Conservation (phyloP, 495 filamentous ascomycete species). For the Lentithecium fluviatile region DNA sequence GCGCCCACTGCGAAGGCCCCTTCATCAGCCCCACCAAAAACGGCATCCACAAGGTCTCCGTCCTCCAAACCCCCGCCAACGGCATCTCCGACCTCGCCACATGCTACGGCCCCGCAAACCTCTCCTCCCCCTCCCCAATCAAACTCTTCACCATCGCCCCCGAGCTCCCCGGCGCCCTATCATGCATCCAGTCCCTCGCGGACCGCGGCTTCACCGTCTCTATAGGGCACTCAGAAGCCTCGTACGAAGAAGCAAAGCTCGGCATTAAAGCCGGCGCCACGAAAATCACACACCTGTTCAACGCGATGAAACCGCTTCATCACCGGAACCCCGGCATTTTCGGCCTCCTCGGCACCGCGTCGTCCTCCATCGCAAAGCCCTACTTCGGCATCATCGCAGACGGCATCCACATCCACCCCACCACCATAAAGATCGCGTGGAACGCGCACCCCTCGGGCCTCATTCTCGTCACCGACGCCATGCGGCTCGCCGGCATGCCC, state of each 20-base stretch:
- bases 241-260: slow-evolving; percentile 67
- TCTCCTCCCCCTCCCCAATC: slow-evolving; percentile 50
- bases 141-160: slow-evolving; percentile 81
- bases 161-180: slow-evolving; percentile 64
- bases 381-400: slow-evolving; percentile 67
- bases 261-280: slow-evolving; percentile 69
- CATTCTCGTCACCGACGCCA: slow-evolving; percentile 68
- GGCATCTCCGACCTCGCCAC: slow-evolving; percentile 58
- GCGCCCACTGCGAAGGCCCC: slow-evolving; percentile 81
- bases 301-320: slow-evolving; percentile 82
- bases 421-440: slow-evolving; percentile 61
- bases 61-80: slow-evolving; percentile 54
- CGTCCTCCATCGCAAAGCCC: slow-evolving; percentile 47
- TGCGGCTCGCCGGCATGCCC: slow-evolving; percentile 64
- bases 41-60: slow-evolving; percentile 68
- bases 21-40: slow-evolving; percentile 71
- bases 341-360: slow-evolving; percentile 59
- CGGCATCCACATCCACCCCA: slow-evolving; percentile 66
- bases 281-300: slow-evolving; percentile 89
- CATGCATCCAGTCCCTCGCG: slow-evolving; percentile 59
- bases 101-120: slow-evolving; percentile 68
- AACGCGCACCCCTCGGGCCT: slow-evolving; percentile 61
- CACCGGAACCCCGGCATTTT: slow-evolving; percentile 85
- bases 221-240: slow-evolving; percentile 79
- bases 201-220: slow-evolving; percentile 65